Evolutionary conservation across 768 basidiomycete genomes (phyloP), one percentile per base, ranked within the genome.

Genomic region (Kwoniella heveanensis): DNA sequence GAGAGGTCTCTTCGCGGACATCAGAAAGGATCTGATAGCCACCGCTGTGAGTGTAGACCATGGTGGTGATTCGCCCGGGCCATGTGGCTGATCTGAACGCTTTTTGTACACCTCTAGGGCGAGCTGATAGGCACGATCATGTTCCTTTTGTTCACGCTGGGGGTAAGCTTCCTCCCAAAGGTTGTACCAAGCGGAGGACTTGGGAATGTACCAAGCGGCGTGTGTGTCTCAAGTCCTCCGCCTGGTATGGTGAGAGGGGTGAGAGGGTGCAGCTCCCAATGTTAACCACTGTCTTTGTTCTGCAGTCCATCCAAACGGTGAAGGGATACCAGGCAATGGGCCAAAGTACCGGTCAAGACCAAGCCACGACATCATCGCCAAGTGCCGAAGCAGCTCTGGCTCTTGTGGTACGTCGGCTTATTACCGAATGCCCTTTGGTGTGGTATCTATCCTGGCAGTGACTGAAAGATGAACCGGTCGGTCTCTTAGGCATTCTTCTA

Each of bases 51-150:
- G 58, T 65, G 8, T 7, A 8, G 7, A 1, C 19, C 12, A 24
- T 27, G 17, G 1, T 19, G 8, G 15, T 54, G 9, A 7, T 54
- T 54, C 29, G 32, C 32, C n/a, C n/a, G n/a, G n/a, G n/a, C n/a
- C n/a, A n/a, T n/a, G n/a, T n/a, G n/a, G n/a, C n/a, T n/a, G n/a
- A n/a, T n/a, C n/a, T n/a, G n/a, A n/a, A n/a, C 32, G 13, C 7
- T 36, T 6, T 7, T 36, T 6, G 13, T 8, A 7, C 29, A 37
- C 19, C 26, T 27, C 15, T 2, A 69, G 66, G 75, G 75, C 25
- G 75, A 77, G 61, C 74, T 77, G 46, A 65, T 77, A 22, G 76
- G 74, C 19, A 71, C 69, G 15, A 62, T 72, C 24, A 50, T 76
- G 39, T 78, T 78, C 67, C 68, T 78, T 24, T 25, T 78, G 15